Base-by-base conservation (phyloP, 176 grass and related monocot genomes). In the Neostapfia colusana region DNA sequence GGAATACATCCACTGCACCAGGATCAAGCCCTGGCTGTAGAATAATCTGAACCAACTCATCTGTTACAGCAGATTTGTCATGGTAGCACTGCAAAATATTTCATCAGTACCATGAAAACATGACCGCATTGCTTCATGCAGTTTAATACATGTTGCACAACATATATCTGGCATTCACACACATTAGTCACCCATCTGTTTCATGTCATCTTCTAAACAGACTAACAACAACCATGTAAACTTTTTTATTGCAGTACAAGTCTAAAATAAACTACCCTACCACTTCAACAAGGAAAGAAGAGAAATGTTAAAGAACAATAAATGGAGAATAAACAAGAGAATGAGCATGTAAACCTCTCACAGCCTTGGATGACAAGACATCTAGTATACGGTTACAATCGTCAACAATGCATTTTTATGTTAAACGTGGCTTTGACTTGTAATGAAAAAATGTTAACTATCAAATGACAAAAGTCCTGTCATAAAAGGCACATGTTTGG, bases 31-130 rank as follows among this genome's bases (percentile, higher is more conserved):
- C 95, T 65, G 95, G 95, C 60, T 97, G 89, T 53, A 97, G 76
- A 78, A 97, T 93, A 59, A 88, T 75, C 77, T 97, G 86, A 88
- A 97, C 95, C 57, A 97, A 60, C 65, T 97, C 91, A 79, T 97
- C 91, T 49, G 91, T 97, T 63, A 97, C 91, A 25, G 84, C 81
- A 34, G 91, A 92, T 34, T 67, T 90, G 64, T 97, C 95, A 82
- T 97, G 79, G 72, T 97, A 97, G 75, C 95, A 97, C 95, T 97
- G 60, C 49, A 88, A 80, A 88, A 80, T 17, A 76, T 36, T 58
- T 62, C 4, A 54, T 72, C 17, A 87, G 34, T 72, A 78, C 21
- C 35, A 72, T 61, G 34, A 37, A 63, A 31, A 17, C 51, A 54
- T 21, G 10, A 54, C 20, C 51, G 46, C 12, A 10, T 61, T 39